Percentiles rank a stretch among this genome's conserved stretches.
Conservation (phyloP, 2,329 filamentous ascomycete species). For the Cytospora leucostoma region DNA sequence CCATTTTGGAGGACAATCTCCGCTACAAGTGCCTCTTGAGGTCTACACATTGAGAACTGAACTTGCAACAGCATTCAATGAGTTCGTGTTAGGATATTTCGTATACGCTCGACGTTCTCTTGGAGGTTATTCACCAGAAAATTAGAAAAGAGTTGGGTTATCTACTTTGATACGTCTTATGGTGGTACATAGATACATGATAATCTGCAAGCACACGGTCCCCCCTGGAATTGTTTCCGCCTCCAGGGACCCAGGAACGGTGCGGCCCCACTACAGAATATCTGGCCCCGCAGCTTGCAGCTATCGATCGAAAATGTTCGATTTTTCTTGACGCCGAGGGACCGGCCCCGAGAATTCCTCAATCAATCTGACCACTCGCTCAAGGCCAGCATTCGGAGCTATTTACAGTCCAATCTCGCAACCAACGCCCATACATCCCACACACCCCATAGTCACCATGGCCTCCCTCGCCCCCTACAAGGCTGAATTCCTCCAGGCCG, state of each 20-base stretch:
- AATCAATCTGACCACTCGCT: not conserved
- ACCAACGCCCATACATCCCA: not conserved
- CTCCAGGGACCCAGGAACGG: not conserved
- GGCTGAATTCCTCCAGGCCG: slow-evolving; percentile 68
- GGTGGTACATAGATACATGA: not conserved
- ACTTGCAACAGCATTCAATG: too few relatives aligned
- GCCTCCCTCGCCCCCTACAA: slow-evolving; percentile 63
- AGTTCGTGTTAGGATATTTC: too few relatives aligned
- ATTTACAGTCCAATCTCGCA: not conserved
- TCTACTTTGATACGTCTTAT: not conserved
- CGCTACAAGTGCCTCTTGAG: not conserved
- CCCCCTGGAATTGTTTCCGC: not conserved
- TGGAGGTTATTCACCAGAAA: not conserved
- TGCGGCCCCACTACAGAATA: not conserved
- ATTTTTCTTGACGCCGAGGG: not conserved
- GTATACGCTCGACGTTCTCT: too few relatives aligned
- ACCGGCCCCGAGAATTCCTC: not conserved
- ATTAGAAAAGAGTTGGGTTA: not conserved
- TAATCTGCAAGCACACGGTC: not conserved
- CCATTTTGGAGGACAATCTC: not conserved
- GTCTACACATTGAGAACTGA: too few relatives aligned
- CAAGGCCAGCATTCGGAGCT: not conserved
- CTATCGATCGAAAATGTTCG: not conserved
- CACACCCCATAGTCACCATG: slow-evolving; percentile 20
- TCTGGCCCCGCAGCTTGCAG: not conserved